Percentiles rank a stretch among this genome's conserved stretches.
These are phyloP conservation scores for Schwanniomyces etchellsii DNA, from an alignment of 1,139 yeast species.

Conservation along the genomic window DNA sequence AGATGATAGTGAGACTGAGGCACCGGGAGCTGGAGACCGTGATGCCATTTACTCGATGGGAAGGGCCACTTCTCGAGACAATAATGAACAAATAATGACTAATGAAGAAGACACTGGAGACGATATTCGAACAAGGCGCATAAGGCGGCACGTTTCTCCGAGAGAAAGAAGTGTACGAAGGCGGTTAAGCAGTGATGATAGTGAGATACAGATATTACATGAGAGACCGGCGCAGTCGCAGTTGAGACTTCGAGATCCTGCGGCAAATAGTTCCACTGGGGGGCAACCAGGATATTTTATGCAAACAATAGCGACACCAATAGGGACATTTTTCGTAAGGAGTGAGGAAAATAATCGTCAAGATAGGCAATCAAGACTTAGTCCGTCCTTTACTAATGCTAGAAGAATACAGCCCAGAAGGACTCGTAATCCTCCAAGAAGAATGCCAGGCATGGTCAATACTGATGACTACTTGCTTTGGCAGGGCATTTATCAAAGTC, in stretches of 20 bases:
- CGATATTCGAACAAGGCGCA: neutral
- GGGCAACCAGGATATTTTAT: too few species aligned
- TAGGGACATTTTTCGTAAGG: too few species aligned
- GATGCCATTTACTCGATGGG: too few species aligned
- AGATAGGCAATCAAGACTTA: too few species aligned
- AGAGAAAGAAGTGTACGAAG: conserved; percentile 7
- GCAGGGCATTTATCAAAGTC: conserved; percentile 1
- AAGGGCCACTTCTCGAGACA: too few species aligned
- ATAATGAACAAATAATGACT: conserved; percentile 8
- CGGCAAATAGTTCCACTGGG: too few species aligned
- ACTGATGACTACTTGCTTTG: neutral
- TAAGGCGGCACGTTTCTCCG: conserved; percentile 2
- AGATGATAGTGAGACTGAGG: neutral
- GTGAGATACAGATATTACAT: conserved; percentile 12
- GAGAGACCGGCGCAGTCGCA: conserved; percentile 6
- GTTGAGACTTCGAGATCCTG: too few species aligned
- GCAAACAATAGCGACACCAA: too few species aligned
- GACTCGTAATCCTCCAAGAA: neutral
- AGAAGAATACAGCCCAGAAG: neutral
- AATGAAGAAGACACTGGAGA: conserved; percentile 4
- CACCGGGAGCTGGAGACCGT: neutral
- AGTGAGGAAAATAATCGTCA: too few species aligned
- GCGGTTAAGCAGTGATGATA: conserved; percentile 8
- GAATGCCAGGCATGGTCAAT: neutral
- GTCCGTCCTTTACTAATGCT: too few species aligned